Evolutionary conservation across 164 flowering plant species (phyloP), one percentile per base, ranked within the genome.

Genomic region (Hamamelis virginiana): DNA sequence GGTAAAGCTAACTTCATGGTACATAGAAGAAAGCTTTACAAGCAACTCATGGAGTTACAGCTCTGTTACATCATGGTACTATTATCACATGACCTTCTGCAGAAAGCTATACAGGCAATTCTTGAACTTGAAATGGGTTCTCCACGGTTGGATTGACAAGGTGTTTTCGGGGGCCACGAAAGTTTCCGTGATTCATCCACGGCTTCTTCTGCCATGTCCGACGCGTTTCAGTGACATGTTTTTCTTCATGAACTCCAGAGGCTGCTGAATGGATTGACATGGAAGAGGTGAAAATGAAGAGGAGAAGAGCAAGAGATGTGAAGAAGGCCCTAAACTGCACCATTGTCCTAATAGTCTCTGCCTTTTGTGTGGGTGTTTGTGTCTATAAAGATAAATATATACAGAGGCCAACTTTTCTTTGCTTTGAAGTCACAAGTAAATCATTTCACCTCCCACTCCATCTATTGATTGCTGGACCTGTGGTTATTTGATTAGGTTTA

Each of bases 121-220:
- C 44, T 33, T 67, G 71, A 62, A 79, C 72, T 59, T 64, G 67
- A 66, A 76, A 68, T 8, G 76, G 80, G 68, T 60, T 64, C 68
- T 82, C 66, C 0, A 50, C 65, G 0, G 81, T 65, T 6, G 77
- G 83, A 55, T 80, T 79, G 56, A 80, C 69, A 43, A 87, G 80
- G 56, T 83, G 92, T 46, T 80, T 78, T 15, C 71, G 62, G 11
- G 78, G 81, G 9, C 92, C 86, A 1, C 88, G 80, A 47, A 51
- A 68, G 76, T 83, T 83, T 48, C 92, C 88, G 28, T 86, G 89
- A 60, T 88, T 88, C 82, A 83, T 81, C 86, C 84, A 70, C 28
- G 71, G 80, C 73, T 72, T 71, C 73, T 69, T 77, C 25, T 72
- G 55, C 80, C 80, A 67, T 26, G 19, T 27, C n/a, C 25, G 58